Evolutionary conservation across 2,329 filamentous ascomycete genomes (phyloP).

Genomic region (Fusarium citri): DNA sequence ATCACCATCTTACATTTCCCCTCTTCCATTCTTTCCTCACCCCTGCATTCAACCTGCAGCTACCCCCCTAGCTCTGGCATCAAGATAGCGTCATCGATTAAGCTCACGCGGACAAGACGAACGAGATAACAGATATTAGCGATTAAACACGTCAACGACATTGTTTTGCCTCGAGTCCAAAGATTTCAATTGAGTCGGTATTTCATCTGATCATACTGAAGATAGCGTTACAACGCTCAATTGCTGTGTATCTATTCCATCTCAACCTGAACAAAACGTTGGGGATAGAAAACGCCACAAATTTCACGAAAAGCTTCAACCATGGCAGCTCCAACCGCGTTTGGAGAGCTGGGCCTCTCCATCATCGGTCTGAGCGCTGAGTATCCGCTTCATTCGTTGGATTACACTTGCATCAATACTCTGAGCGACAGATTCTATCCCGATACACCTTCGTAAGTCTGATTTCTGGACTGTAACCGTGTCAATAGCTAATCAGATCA

Average conservation of each 20-base stretch:
- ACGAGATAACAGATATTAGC: constrained; percentile 17
- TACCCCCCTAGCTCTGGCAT: constrained; percentile 22
- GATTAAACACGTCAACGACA: constrained; percentile 30
- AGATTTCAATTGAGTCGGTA: constrained; percentile 14
- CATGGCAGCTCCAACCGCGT: constrained; percentile 58
- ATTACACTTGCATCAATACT: constrained; percentile 62
- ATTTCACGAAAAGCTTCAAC: constrained; percentile 4
- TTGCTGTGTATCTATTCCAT: background rate
- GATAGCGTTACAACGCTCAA: background rate
- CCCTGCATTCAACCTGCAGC: constrained; percentile 32
- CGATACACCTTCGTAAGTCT: constrained; percentile 66
- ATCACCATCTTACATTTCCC: background rate
- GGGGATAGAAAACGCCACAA: constrained; percentile 26
- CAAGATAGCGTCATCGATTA: constrained; percentile 42
- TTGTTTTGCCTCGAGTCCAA: background rate
- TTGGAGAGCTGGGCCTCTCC: constrained; percentile 67
- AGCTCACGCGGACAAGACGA: constrained; percentile 12
- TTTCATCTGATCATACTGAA: background rate
- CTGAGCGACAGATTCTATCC: constrained; percentile 69
- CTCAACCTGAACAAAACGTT: constrained; percentile 34
- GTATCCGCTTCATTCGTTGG: constrained; percentile 69
- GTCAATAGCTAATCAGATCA: background rate
- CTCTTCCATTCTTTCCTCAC: constrained; percentile 9
- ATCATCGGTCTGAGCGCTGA: constrained; percentile 69
- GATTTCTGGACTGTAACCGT: background rate